These are phyloP conservation scores for Aquilaria malaccensis DNA, from an alignment of 345 rosid species.

Conservation along the genomic window DNA sequence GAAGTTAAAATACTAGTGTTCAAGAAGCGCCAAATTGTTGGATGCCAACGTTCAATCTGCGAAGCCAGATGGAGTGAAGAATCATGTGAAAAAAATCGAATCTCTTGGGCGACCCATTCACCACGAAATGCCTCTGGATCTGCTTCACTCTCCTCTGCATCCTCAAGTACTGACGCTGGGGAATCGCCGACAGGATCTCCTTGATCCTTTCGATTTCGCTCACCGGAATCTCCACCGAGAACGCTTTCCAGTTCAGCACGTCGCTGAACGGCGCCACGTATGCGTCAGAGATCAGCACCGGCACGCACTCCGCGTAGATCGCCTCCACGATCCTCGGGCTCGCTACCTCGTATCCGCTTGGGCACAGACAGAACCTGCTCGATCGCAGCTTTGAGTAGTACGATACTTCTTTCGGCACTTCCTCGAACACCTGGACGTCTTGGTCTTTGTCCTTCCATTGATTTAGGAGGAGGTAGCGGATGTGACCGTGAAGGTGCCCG, in stretches of 20 bases:
- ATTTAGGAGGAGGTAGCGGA: conserved; percentile 39
- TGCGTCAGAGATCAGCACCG: conserved; percentile 50
- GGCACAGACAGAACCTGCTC: conserved; percentile 65
- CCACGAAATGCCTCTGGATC: conserved; percentile 50
- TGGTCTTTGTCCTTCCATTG: conserved; percentile 58
- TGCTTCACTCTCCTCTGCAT: conserved; percentile 36
- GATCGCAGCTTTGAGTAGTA: conserved; percentile 44
- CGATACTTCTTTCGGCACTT: conserved; percentile 29
- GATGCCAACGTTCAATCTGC: conserved; percentile 42
- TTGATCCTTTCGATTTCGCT: conserved; percentile 44
- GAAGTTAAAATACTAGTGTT: too few species aligned
- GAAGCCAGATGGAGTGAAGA: conserved; percentile 67
- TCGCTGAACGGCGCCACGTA: conserved; percentile 67
- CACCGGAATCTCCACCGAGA: conserved; percentile 45
- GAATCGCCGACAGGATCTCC: conserved; percentile 39
- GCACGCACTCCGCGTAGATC: conserved; percentile 64
- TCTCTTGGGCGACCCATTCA: conserved; percentile 52
- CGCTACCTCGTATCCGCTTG: conserved; percentile 84
- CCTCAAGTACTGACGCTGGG: conserved; percentile 32
- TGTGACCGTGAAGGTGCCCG: conserved; percentile 56
- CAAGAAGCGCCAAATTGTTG: background rate
- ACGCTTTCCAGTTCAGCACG: conserved; percentile 55
- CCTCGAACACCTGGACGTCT: conserved; percentile 48
- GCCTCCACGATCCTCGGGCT: conserved; percentile 76
- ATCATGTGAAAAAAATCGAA: conserved; percentile 71